Conservation (phyloP, 495 filamentous ascomycete species). For the Hyaloscypha bicolor region DNA sequence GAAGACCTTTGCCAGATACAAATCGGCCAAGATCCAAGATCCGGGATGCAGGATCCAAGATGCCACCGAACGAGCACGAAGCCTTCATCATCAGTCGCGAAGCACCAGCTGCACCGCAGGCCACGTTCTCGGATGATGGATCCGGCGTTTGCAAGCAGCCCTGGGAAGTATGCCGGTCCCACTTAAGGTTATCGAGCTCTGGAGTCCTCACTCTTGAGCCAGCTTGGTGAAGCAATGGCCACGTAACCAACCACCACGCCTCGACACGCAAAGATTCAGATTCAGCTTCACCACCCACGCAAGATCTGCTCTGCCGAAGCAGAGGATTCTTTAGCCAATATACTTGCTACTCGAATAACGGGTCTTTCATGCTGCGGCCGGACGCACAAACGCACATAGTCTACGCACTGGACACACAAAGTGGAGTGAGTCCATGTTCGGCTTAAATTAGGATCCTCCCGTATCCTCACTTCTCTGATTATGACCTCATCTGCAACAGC, state of each 20-base stretch:
- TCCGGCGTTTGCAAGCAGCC: neutral
- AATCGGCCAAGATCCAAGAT: neutral
- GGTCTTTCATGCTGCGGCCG: neutral
- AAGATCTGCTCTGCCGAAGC: neutral
- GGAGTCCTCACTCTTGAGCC: neutral
- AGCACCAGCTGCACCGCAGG: too few relatives aligned
- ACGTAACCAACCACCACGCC: neutral
- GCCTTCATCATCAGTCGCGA: too few relatives aligned
- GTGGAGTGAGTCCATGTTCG: neutral
- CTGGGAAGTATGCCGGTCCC: neutral
- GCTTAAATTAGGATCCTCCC: neutral
- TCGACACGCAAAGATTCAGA: neutral
- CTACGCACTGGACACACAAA: too few relatives aligned
- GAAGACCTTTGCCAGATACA: neutral
- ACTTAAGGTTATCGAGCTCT: neutral
- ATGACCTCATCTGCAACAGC: neutral
- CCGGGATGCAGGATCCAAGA: too few relatives aligned
- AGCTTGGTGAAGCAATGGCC: neutral
- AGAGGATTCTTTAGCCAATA: neutral
- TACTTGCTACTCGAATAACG: neutral
- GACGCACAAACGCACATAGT: neutral
- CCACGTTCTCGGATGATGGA: neutral
- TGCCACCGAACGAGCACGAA: neutral
- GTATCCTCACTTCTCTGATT: neutral
- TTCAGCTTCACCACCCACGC: neutral